phyloP scores from a whole-genome alignment of 768 basidiomycete genomes.

The Coprinopsis strossmayeri region DNA sequence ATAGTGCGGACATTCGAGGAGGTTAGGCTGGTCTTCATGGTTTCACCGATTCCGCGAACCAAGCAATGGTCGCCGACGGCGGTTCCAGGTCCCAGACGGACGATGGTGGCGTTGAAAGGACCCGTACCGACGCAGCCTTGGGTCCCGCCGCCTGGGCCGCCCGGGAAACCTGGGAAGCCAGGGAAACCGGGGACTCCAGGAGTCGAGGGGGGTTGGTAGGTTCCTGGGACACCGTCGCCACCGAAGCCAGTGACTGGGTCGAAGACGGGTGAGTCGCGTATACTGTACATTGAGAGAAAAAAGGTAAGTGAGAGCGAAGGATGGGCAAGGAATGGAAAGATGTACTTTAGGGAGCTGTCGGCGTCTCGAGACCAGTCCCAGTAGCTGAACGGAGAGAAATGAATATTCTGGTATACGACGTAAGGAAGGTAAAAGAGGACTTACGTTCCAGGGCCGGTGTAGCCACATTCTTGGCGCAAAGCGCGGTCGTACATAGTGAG shows the following conservation, averaged over 20 bases:
- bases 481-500: constrained; percentile 11
- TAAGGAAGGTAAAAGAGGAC: neutral
- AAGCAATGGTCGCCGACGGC: constrained; percentile 4
- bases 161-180: neutral
- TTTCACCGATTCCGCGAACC: neutral
- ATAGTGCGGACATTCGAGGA: neutral
- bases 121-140: constrained; percentile 7
- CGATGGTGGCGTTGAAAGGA: neutral
- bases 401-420: neutral
- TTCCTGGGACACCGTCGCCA: constrained; percentile 5
- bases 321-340: neutral
- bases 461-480: constrained; percentile 19
- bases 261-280: constrained; percentile 6
- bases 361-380: constrained; percentile 10
- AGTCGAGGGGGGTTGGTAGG: constrained; percentile 1
- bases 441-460: constrained; percentile 19
- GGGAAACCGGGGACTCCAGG: neutral
- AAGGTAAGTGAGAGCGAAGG: neutral
- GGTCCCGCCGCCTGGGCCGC: neutral
- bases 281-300: neutral
- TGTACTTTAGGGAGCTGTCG: neutral
- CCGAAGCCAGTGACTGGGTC: constrained; percentile 6
- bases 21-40: neutral
- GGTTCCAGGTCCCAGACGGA: constrained; percentile 1
- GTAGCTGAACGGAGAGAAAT: neutral